Evolutionary conservation across 768 basidiomycete species (phyloP), one percentile per base, ranked within the genome.

Genomic region (Bullera alba): DNA sequence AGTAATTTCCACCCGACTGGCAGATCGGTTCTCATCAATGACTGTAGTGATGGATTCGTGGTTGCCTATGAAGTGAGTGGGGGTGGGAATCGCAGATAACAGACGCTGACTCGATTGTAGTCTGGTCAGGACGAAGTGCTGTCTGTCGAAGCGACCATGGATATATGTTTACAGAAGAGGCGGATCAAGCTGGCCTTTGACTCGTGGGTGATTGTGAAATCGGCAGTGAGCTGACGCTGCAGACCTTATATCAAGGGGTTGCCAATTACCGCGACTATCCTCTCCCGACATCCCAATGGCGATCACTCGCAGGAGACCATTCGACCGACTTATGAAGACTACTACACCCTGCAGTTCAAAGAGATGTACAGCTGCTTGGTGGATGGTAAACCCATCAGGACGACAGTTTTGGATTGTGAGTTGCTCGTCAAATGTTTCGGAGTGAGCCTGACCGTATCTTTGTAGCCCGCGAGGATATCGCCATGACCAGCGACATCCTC

Each of bases 201-300:
- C 34, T 46, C 57, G 62, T 60, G 48, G 43, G 56, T 61, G n/a
- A n/a, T n/a, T n/a, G n/a, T n/a, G n/a, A n/a, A n/a, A 30, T 25
- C 36, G 5, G 25, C 48, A 5, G 17, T 6, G 19, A 4, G 5
- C 15, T 14, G 14, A 19, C 5, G 22, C 35, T 5, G 30, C 38
- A 64, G 60, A 46, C 61, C 66, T 8, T 70, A 66, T 46, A 51
- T 70, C 54, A 70, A 71, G 41, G 69, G 69, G 1, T 60, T 70
- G 1, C 62, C 69, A 2, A 63, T 68, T 48, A 61, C 51, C 28
- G 35, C 58, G 32, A 48, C 53, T 21, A 55, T 65, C 39, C 39
- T 46, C 6, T 53, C 50, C 2, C 38, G 45, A 25, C 16, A 42
- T 2, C 43, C 41, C 3, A 56, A 56, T 25, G 66, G 66, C 4